These are phyloP conservation scores for Scedosporium minutisporum DNA, from an alignment of 2,329 filamentous ascomycete species.

Conservation along the genomic window DNA sequence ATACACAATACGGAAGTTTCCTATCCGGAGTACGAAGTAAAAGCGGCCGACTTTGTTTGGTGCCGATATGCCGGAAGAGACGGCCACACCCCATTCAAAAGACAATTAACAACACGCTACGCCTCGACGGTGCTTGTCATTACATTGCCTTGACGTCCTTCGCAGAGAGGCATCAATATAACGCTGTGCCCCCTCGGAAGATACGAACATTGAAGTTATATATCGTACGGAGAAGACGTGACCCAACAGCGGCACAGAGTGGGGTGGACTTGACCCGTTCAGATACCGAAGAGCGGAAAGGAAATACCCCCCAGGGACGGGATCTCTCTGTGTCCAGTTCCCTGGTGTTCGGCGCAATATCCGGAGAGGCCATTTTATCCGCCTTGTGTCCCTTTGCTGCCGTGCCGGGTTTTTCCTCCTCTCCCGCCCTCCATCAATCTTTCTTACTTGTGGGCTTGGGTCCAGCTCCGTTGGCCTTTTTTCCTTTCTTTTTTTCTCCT, in stretches of 20 bases:
- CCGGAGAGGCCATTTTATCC: background rate
- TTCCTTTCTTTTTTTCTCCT: background rate
- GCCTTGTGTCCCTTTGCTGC: background rate
- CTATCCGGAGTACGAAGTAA: too few species aligned
- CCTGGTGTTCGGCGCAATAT: conserved; percentile 3
- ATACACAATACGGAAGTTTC: too few species aligned
- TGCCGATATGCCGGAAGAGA: too few species aligned
- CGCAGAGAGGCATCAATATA: too few species aligned
- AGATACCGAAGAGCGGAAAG: background rate
- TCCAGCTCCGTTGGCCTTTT: background rate
- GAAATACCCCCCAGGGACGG: background rate
- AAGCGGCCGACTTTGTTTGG: too few species aligned
- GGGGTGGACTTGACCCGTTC: background rate
- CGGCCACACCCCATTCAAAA: too few species aligned
- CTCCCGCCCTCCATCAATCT: background rate
- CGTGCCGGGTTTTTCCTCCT: conserved; percentile 1
- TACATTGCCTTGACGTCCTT: too few species aligned
- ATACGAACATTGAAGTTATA: too few species aligned
- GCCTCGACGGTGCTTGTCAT: too few species aligned
- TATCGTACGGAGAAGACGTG: background rate
- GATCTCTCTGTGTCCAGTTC: background rate
- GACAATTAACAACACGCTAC: too few species aligned
- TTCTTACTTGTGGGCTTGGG: background rate
- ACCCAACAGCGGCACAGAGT: background rate
- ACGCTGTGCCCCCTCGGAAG: too few species aligned